Conservation (phyloP, 1,284 basidiomycete genomes). For the Somion occarium region DNA sequence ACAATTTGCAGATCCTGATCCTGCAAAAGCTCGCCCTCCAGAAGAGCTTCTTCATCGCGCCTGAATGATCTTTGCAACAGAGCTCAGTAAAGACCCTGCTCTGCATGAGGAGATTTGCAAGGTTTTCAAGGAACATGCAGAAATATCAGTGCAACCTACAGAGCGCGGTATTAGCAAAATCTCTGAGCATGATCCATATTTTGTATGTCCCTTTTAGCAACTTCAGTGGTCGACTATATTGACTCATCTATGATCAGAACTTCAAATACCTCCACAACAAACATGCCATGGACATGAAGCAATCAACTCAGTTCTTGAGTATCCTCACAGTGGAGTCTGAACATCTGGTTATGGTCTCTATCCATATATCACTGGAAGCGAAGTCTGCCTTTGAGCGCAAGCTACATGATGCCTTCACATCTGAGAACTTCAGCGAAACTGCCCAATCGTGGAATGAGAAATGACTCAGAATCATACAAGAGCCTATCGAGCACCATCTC, state of each 20-base stretch:
- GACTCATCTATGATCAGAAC: slow-evolving; percentile 44
- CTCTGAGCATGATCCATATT: slow-evolving; percentile 86
- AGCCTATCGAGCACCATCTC: slow-evolving; percentile 76
- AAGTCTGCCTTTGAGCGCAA: slow-evolving; percentile 65
- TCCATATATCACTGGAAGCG: slow-evolving; percentile 63
- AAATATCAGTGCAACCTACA: slow-evolving; percentile 85
- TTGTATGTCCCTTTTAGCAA: slow-evolving; percentile 48
- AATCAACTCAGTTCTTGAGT: slow-evolving; percentile 81
- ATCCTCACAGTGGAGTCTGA: slow-evolving; percentile 92
- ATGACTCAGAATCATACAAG: slow-evolving; percentile 74
- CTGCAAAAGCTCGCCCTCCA: slow-evolving; percentile 46
- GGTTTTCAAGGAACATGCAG: slow-evolving; percentile 73
- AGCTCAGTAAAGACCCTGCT: slow-evolving; percentile 91
- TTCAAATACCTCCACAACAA: slow-evolving; percentile 96
- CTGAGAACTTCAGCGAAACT: slow-evolving; percentile 82
- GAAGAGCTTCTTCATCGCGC: slow-evolving; percentile 72
- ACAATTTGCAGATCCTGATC: slow-evolving; percentile 69
- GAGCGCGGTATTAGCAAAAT: slow-evolving; percentile 91
- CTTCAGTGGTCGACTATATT: background rate
- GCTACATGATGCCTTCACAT: slow-evolving; percentile 80
- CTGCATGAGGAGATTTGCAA: slow-evolving; percentile 80
- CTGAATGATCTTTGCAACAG: slow-evolving; percentile 83
- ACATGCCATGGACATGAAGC: slow-evolving; percentile 68
- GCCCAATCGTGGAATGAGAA: slow-evolving; percentile 93
- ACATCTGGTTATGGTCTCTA: slow-evolving; percentile 75